Evolutionary conservation across 441 rosid species (phyloP).

Genomic region (Aleurites moluccanus): DNA sequence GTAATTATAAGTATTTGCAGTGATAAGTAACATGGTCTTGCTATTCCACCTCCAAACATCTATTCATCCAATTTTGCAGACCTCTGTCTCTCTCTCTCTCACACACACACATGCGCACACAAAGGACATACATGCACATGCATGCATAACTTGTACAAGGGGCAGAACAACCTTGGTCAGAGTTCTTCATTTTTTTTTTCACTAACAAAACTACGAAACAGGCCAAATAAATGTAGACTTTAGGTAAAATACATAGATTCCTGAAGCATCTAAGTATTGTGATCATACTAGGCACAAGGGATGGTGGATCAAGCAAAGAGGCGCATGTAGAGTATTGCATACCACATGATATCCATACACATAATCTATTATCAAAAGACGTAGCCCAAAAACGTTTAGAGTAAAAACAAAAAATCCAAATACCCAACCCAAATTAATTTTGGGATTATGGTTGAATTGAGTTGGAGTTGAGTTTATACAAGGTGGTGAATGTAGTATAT

Average conservation of each 20-base stretch:
- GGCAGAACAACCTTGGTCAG: too few species aligned
- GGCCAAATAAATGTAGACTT: not conserved
- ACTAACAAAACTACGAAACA: too few species aligned
- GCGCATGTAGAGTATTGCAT: not conserved
- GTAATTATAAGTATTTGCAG: too few species aligned
- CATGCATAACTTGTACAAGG: too few species aligned
- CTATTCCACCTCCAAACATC: not conserved
- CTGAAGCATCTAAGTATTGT: not conserved
- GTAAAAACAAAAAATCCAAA: too few species aligned
- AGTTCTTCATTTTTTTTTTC: too few species aligned
- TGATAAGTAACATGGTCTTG: not conserved
- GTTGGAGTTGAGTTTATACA: too few species aligned
- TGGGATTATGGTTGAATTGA: not conserved
- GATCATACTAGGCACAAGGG: not conserved
- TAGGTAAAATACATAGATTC: not conserved
- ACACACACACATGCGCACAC: not conserved
- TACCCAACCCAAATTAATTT: too few species aligned
- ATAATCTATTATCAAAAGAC: too few species aligned
- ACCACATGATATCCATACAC: not conserved
- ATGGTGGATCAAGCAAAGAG: not conserved
- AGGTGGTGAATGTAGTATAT: too few species aligned
- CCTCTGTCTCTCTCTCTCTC: not conserved
- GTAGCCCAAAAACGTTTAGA: too few species aligned
- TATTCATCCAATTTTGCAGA: not conserved
- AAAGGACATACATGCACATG: too few species aligned